Evolutionary conservation across 2,329 filamentous ascomycete genomes (phyloP).

Genomic region (Ascochyta fabae): DNA sequence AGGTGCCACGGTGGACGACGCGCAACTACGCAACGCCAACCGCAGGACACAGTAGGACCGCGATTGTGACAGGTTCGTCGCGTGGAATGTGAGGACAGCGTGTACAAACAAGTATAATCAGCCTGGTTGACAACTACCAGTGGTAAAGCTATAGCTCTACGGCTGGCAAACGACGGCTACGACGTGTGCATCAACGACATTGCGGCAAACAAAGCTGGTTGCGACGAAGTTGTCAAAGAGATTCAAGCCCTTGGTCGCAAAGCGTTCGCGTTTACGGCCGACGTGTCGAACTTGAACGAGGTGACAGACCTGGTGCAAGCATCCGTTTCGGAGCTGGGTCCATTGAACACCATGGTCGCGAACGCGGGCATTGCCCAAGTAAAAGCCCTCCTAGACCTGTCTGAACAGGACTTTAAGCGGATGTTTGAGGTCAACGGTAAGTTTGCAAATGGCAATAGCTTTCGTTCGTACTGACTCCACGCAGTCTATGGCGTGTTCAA

Average conservation of each 20-base stretch:
- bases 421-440: conserved; percentile 67
- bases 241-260: conserved; percentile 61
- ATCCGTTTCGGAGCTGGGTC: conserved; percentile 61
- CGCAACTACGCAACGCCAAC: conserved; percentile 36
- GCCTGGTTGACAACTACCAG: conserved; percentile 43
- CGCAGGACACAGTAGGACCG: conserved; percentile 35
- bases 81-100: conserved; percentile 45
- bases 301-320: conserved; percentile 61
- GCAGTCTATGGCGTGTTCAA: conserved; percentile 67
- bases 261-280: conserved; percentile 63
- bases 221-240: conserved; percentile 61
- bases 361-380: conserved; percentile 69
- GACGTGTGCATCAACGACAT: conserved; percentile 71
- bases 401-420: conserved; percentile 61
- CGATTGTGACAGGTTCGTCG: conserved; percentile 49
- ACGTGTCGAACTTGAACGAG: conserved; percentile 64
- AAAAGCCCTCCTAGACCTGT: conserved; percentile 62
- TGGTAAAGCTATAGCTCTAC: conserved; percentile 67
- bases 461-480: not conserved
- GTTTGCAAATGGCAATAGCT: not conserved
- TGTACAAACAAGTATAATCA: not conserved
- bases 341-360: conserved; percentile 61
- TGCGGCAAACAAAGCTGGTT: conserved; percentile 57
- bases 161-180: conserved; percentile 70
- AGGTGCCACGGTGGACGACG: conserved; percentile 24